A percentile compares a stretch with the other conserved stretches of the same genome.
phyloP scores from a whole-genome alignment of 345 rosid species.

The Salix caprea region DNA sequence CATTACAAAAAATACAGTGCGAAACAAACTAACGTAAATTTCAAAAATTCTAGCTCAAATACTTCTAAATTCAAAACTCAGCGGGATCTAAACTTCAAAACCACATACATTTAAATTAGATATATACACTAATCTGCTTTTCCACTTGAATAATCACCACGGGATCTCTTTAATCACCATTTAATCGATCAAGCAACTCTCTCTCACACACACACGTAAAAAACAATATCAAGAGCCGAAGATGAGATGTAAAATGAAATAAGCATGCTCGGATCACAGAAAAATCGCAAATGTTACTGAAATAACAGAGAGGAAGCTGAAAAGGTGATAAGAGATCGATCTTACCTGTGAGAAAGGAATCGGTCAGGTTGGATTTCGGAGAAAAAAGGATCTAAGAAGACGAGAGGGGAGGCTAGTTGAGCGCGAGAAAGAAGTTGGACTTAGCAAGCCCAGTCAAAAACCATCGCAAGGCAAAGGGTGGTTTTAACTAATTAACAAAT shows the following conservation, averaged over 20 bases:
- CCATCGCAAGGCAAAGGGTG: neutral
- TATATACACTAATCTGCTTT: neutral
- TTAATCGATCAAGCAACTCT: constrained; percentile 18
- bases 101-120: neutral
- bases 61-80: neutral
- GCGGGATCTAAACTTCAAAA: constrained; percentile 26
- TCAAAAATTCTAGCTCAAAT: neutral
- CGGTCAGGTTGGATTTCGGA: neutral
- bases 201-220: neutral
- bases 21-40: neutral
- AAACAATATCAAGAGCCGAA: neutral
- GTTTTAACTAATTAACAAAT: neutral
- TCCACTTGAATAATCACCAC: neutral
- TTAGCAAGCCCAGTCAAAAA: constrained; percentile 25
- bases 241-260: constrained; percentile 5
- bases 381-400: constrained; percentile 41
- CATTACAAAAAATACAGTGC: neutral
- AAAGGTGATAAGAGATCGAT: neutral
- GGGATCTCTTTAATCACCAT: constrained; percentile 12
- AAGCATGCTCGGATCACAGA: constrained; percentile 17
- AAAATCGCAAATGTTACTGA: neutral
- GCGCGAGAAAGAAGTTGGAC: constrained; percentile 46
- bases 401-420: constrained; percentile 47
- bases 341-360: constrained; percentile 16
- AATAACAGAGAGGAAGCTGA: neutral